Base-by-base conservation (phyloP, 2,329 filamentous ascomycete genomes). In the Seiridium unicorne region DNA sequence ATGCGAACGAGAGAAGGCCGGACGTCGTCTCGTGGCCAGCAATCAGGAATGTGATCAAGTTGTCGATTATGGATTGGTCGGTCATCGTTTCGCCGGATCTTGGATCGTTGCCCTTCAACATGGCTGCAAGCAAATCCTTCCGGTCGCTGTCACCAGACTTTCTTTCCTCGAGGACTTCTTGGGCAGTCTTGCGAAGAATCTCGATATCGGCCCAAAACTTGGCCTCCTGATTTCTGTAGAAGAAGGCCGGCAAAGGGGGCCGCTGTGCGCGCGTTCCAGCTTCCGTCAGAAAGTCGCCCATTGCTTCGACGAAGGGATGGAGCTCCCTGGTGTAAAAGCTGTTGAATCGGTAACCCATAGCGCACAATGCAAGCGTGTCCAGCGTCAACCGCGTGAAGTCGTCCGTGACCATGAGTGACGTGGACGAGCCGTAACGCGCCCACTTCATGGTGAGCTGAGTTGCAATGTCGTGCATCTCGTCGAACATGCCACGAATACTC, bases 21-120 rank as follows among this genome's bases (percentile, higher is more conserved):
- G 86, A 85, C 0, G 89, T 89, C 0, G 90, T 93, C 66, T 92
- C 89, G 63, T 91, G 89, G 1, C 87, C 87, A 42, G 87, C 87
- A 66, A 82, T 77, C 10, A 85, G 64, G 61, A 84, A 84, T 0
- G 81, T 84, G 36, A 80, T 76, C 76, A 85, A 78, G 62, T 85
- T 84, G 62, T 81, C 72, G 3, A 79, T 74, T 57, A 84, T 81
- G 1, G 71, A 76, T 5, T 76, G 72, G 59, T 82, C 77, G 0
- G 72, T 73, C 66, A 85, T 71, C 1, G 72, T 71, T 60, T 80
- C 72, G 3, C 82, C 82, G 2, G 81, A 84, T 67, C 79, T 75
- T 0, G 80, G 76, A 65, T 86, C 84, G 26, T 72, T 74, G 1
- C 80, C 80, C 36, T 80, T 71, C 31, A 86, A 68, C 78, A 86